Base-by-base conservation (phyloP, 108 stramenopile genomes). In the Nitzschia sp. region DNA sequence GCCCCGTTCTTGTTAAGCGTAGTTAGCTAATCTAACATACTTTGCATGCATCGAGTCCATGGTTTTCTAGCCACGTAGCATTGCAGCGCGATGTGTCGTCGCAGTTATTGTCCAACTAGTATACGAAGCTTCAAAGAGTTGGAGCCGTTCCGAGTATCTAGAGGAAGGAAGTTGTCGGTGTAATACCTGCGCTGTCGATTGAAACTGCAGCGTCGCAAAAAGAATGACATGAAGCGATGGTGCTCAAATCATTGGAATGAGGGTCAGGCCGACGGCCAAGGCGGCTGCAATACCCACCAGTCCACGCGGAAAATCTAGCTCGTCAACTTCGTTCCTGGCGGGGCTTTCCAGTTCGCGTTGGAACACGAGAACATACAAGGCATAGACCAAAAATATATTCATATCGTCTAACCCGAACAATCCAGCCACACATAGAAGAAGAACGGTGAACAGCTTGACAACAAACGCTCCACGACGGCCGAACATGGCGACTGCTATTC, bases 281-380 rank as follows among this genome's bases (percentile, higher is more conserved):
- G 76, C 71, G 28, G 59, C 62, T 11, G 58, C 68, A 64, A 90
- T 82, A 11, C 79, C 88, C 28, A 86, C 13, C 19, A 84, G 53
- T 35, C 74, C 88, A 55, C 88, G 49, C 0, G 57, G 31, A 5
- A 75, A 38, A 60, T 85, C 83, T 1, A 91, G 26, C 57, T 86
- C 85, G 27, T 86, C 84, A n/a, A 87, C 85, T 62, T 93, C 91
- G 34, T 88, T 85, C 15, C 68, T 63, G 13, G 75, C 66, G 21
- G 89, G 89, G 47, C 84, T 54, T 46, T 93, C 92, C 0, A 81
- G 49, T n/a, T 90, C 86, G 33, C 76, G 72, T 58, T 93, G 92
- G 72, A 75, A 86, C 47, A 89, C 61, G 28, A 79, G 53, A 64
- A 59, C 70, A 66, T 82, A 84, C 1, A 88, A 36, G 4, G 66